These are phyloP conservation scores for Parmelia sp. DNA, from an alignment of 495 filamentous ascomycete genomes.

Conservation along the genomic window DNA sequence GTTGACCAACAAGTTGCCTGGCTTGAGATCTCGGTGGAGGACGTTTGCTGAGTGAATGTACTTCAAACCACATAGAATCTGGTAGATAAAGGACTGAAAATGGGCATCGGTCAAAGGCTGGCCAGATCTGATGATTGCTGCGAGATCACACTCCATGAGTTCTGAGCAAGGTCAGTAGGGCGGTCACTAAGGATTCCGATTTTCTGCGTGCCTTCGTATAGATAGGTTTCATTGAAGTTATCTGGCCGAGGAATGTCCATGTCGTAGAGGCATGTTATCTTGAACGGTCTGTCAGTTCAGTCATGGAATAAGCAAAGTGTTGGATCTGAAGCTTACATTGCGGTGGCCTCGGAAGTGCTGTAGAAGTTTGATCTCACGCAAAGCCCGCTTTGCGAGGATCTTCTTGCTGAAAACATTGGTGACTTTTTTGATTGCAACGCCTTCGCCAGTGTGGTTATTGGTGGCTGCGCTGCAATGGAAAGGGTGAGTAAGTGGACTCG, in stretches of 20 bases:
- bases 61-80: slow-evolving; percentile 92
- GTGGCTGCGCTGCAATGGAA: slow-evolving; percentile 66
- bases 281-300: slow-evolving; percentile 21
- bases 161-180: slow-evolving; percentile 47
- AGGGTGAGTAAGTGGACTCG: neutral
- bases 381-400: slow-evolving; percentile 93
- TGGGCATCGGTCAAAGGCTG: slow-evolving; percentile 94
- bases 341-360: slow-evolving; percentile 93
- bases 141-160: slow-evolving; percentile 98
- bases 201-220: slow-evolving; percentile 76
- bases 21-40: slow-evolving; percentile 92
- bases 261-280: slow-evolving; percentile 99
- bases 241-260: slow-evolving; percentile 98
- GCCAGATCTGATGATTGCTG: slow-evolving; percentile 94
- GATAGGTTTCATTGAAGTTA: slow-evolving; percentile 98
- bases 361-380: slow-evolving; percentile 96
- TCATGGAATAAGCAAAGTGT: neutral
- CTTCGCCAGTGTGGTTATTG: slow-evolving; percentile 83
- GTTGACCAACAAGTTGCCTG: slow-evolving; percentile 93
- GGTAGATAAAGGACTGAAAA: slow-evolving; percentile 93
- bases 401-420: slow-evolving; percentile 99
- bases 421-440: slow-evolving; percentile 99
- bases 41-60: slow-evolving; percentile 99
- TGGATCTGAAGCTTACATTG: slow-evolving; percentile 47
- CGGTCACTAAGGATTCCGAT: too few species aligned